phyloP scores from a whole-genome alignment of 768 basidiomycete genomes.

The Tephrocybe rancida region DNA sequence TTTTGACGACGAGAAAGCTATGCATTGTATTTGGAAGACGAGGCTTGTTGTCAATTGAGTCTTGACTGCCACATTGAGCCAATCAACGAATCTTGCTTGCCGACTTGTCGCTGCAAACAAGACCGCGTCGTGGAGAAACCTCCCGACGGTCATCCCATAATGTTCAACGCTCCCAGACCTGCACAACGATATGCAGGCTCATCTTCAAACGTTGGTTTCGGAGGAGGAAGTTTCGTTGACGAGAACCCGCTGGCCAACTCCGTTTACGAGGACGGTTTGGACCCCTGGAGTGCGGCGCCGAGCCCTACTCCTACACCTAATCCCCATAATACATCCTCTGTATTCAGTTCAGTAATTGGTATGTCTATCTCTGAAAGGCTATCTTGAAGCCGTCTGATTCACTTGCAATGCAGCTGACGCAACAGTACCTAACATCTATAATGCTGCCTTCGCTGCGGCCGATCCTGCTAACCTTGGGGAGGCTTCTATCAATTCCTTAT shows the following conservation, averaged over 20 bases:
- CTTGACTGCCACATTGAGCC: slow-evolving; percentile 1
- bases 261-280: slow-evolving; percentile 77
- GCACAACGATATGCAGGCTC: slow-evolving; percentile 66
- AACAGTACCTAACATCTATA: slow-evolving; percentile 78
- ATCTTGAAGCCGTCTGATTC: slow-evolving; percentile 2
- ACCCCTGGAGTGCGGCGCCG: slow-evolving; percentile 80
- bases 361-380: slow-evolving; percentile 12
- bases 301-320: slow-evolving; percentile 69
- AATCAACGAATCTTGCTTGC: slow-evolving; percentile 11
- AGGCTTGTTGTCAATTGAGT: neutral
- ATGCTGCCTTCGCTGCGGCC: slow-evolving; percentile 69
- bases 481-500: slow-evolving; percentile 80
- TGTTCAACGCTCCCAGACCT: slow-evolving; percentile 87
- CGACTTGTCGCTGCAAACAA: neutral
- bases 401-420: slow-evolving; percentile 66
- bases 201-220: slow-evolving; percentile 55
- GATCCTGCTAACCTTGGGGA: slow-evolving; percentile 75
- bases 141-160: slow-evolving; percentile 27
- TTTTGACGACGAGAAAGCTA: neutral
- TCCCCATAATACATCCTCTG: slow-evolving; percentile 49
- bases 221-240: slow-evolving; percentile 74
- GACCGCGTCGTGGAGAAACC: neutral
- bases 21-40: neutral
- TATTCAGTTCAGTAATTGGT: slow-evolving; percentile 77
- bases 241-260: slow-evolving; percentile 76